Evolutionary conservation across 1,284 basidiomycete species (phyloP).

Genomic region (Malassezia yamatoensis): DNA sequence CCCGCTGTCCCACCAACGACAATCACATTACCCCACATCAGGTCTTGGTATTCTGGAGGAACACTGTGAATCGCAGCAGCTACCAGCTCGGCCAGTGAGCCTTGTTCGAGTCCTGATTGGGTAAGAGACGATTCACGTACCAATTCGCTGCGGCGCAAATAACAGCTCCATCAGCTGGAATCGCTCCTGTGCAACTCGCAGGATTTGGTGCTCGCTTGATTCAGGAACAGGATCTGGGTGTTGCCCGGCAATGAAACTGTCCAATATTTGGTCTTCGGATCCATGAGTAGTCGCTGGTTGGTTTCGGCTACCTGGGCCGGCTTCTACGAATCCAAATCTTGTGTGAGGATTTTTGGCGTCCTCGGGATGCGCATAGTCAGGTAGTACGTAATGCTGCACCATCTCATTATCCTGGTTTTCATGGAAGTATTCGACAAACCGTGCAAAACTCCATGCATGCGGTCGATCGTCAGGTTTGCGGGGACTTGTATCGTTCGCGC

Average conservation of each 20-base stretch:
- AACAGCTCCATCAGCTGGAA: slow-evolving; percentile 79
- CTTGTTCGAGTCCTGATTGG: slow-evolving; percentile 58
- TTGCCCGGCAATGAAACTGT: slow-evolving; percentile 22
- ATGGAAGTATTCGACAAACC: slow-evolving; percentile 61
- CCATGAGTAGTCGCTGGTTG: not conserved
- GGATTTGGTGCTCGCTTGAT: slow-evolving; percentile 60
- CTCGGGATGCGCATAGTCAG: slow-evolving; percentile 61
- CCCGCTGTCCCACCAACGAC: slow-evolving; percentile 72
- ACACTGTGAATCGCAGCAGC: slow-evolving; percentile 61
- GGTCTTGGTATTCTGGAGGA: slow-evolving; percentile 63
- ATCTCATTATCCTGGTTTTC: slow-evolving; percentile 54
- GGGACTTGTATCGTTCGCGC: slow-evolving; percentile 7
- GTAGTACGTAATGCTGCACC: slow-evolving; percentile 76
- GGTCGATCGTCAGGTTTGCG: not conserved
- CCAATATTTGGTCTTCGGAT: slow-evolving; percentile 19
- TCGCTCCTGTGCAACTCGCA: slow-evolving; percentile 77
- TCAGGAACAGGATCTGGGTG: slow-evolving; percentile 13
- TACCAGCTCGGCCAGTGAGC: slow-evolving; percentile 65
- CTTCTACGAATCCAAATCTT: slow-evolving; percentile 20
- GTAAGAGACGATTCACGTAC: slow-evolving; percentile 54
- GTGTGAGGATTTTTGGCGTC: slow-evolving; percentile 13
- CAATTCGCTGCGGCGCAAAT: slow-evolving; percentile 78
- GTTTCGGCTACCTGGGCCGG: slow-evolving; percentile 9
- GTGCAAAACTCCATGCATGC: slow-evolving; percentile 20
- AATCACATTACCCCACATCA: slow-evolving; percentile 89